Conservation (phyloP, 2,329 filamentous ascomycete species). For the Aspergillus brunneoviolaceus region DNA sequence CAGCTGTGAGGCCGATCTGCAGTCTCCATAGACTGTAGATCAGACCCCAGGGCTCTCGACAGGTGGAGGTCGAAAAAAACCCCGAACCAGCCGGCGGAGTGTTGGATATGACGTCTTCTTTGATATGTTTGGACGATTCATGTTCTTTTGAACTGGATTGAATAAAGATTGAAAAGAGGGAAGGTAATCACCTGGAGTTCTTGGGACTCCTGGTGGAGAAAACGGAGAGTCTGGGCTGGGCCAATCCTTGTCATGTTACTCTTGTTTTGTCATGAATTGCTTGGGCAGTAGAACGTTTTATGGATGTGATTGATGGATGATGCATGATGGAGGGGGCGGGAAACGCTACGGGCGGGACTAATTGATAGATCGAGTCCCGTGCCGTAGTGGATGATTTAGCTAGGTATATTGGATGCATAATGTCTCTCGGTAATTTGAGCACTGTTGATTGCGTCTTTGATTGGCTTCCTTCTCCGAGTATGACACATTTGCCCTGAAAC, state of each 20-base stretch:
- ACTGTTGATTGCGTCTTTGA: conserved; percentile 9
- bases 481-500: not conserved
- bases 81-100: not conserved
- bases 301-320: conserved; percentile 6
- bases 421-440: conserved; percentile 23
- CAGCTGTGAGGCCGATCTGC: conserved; percentile 6
- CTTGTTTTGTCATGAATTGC: conserved; percentile 11
- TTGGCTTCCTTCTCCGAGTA: conserved; percentile 1
- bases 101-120: not conserved
- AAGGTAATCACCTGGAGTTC: not conserved
- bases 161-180: not conserved
- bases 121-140: not conserved
- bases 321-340: conserved; percentile 8
- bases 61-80: not conserved
- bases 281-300: conserved; percentile 11
- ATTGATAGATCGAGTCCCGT: conserved; percentile 1
- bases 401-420: conserved; percentile 22
- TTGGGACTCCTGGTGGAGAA: not conserved
- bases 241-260: conserved; percentile 10
- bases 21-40: not conserved
- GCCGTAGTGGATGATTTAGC: conserved; percentile 11
- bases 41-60: not conserved
- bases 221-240: not conserved
- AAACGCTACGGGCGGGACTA: not conserved
- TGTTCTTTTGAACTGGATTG: not conserved